Evolutionary conservation across 495 filamentous ascomycete species (phyloP).

Genomic region (Aspergillus wentii): DNA sequence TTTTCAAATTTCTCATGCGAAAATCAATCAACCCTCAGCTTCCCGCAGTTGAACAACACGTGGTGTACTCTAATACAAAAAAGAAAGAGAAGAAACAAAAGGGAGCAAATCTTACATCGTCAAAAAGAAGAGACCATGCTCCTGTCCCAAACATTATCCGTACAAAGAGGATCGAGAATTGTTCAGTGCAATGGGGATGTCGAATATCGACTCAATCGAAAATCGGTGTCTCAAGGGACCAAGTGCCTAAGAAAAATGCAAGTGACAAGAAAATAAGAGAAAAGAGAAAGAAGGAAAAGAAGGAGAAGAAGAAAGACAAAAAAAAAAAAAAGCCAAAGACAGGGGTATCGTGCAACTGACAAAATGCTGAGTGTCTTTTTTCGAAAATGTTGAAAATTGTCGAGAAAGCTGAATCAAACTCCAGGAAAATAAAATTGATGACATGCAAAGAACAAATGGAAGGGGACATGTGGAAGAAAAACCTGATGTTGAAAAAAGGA

Average conservation of each 20-base stretch:
- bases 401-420: background rate
- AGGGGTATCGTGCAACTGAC: background rate
- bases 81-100: slow-evolving; percentile 1
- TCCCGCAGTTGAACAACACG: too few relatives aligned
- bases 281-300: background rate
- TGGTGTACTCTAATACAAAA: background rate
- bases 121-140: background rate
- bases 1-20: too few relatives aligned
- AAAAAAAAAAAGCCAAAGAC: background rate
- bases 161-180: background rate
- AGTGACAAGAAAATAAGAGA: background rate
- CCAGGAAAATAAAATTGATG: background rate
- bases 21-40: too few relatives aligned
- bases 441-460: background rate
- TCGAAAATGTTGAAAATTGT: background rate
- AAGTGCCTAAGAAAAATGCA: too few relatives aligned
- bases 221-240: too few relatives aligned
- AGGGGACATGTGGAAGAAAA: background rate
- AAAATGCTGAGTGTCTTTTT: background rate
- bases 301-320: background rate
- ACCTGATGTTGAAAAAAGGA: background rate
- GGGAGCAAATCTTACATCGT: background rate
- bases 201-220: background rate
- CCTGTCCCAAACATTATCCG: background rate
- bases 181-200: background rate